Base-by-base conservation (phyloP, 2,329 filamentous ascomycete species). In the Ceratocystis destructans region DNA sequence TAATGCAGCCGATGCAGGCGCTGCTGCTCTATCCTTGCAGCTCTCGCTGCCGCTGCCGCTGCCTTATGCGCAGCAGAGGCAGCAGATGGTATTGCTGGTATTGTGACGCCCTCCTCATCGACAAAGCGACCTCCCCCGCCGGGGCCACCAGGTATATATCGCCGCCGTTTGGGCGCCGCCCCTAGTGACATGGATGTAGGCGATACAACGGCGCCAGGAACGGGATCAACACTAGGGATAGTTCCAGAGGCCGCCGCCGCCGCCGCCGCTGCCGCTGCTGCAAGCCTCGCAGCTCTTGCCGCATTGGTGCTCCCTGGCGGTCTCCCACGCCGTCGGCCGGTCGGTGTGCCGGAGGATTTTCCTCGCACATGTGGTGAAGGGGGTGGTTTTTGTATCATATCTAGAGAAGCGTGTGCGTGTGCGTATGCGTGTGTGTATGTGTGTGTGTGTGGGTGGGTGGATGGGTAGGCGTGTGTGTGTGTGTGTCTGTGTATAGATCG, bases 61-160 rank as follows among this genome's bases (percentile, higher is more conserved):
- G 45, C 45, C 22, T 31, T 20, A 25, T 6, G 28, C 1, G 20
- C 46, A 2, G 7, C 46, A 8, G 22, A 45, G 8, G 45, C 33
- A 37, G 17, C 55, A 1, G 55, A 37, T 5, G 6, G 25, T 5
- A 31, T 8, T 37, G 55, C 17, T 15, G 55, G 5, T 17, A 37
- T 15, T 25, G 55, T 59, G 28, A 59, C 17, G 28, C 55, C 82
- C 67, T 90, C 84, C 66, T 87, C 81, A 71, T 95, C 89, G 45
- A 94, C 79, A 74, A 91, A 96, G 73, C 91, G 81, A 22, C 91
- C 90, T 67, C 91, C 90, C 59, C 91, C 91, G 48, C 90, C 90
- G 67, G 90, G 87, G 2, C 90, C 91, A 61, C 91, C 91, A 44
- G 93, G 90, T 61, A 95, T 83, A 77, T 96, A 96, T 75, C 85